These are phyloP conservation scores for Themeda triandra DNA, from an alignment of 176 grass and related monocot species.

Conservation along the genomic window DNA sequence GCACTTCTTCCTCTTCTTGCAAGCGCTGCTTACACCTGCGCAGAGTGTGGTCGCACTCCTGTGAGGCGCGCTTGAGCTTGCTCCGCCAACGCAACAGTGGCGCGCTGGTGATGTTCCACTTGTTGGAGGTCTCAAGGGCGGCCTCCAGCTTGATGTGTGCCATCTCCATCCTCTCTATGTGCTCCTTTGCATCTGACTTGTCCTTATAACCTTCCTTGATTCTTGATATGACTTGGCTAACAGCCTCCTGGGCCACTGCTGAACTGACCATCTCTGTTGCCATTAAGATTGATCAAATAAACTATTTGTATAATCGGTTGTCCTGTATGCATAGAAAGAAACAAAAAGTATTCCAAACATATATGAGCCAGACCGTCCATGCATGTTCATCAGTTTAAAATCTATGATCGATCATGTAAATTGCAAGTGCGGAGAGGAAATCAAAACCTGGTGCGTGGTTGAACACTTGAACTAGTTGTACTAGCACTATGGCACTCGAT, in stretches of 20 bases:
- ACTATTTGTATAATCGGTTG: not conserved
- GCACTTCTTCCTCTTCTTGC: not conserved
- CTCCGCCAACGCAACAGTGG: not conserved
- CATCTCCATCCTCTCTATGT: constrained; percentile 18
- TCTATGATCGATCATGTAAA: not conserved
- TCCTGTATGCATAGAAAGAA: not conserved
- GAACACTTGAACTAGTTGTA: not conserved
- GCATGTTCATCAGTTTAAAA: no score
- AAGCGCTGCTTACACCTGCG: not conserved
- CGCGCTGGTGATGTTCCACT: not conserved
- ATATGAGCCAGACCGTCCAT: not conserved
- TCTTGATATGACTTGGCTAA: not conserved
- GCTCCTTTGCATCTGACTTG: not conserved
- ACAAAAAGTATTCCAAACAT: not conserved
- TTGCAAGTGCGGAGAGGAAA: not conserved
- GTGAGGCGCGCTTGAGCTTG: not conserved
- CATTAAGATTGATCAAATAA: not conserved
- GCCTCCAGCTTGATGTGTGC: constrained; percentile 13
- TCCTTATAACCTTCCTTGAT: not conserved
- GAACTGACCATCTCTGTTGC: not conserved
- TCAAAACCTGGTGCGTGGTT: not conserved
- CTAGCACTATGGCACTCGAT: no score
- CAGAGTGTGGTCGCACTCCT: not conserved
- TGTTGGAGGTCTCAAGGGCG: not conserved
- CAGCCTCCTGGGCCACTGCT: not conserved